phyloP scores from a whole-genome alignment of 345 rosid genomes.

The Combretum micranthum region DNA sequence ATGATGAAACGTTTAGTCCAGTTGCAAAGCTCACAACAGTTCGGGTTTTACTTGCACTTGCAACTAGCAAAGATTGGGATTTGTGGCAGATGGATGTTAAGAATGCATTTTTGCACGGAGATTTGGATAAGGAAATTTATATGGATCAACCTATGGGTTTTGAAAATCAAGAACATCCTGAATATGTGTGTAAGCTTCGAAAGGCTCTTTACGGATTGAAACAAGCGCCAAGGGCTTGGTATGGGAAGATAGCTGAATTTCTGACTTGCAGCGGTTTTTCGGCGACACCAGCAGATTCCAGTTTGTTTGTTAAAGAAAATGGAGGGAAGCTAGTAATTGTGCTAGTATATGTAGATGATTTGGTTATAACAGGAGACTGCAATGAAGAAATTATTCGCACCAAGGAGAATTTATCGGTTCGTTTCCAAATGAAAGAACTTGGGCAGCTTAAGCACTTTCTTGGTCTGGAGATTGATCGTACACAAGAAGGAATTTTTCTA shows the following conservation, averaged over 20 bases:
- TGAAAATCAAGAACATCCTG: too few relatives aligned
- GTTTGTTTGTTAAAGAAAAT: not conserved
- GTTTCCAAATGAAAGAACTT: not conserved
- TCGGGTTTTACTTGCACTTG: not conserved
- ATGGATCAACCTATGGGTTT: too few relatives aligned
- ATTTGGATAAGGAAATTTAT: too few relatives aligned
- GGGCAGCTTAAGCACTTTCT: not conserved
- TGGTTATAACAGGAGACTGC: not conserved
- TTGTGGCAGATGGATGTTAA: too few relatives aligned
- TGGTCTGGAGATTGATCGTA: not conserved
- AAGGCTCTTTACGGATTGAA: too few relatives aligned
- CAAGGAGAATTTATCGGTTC: not conserved
- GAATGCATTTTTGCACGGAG: too few relatives aligned
- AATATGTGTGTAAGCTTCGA: too few relatives aligned
- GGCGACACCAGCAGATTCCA: not conserved
- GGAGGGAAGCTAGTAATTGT: not conserved
- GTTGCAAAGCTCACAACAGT: not conserved
- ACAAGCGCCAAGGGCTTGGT: not conserved
- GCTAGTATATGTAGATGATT: not conserved
- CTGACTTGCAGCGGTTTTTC: not conserved
- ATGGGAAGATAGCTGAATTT: not conserved
- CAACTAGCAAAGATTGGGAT: slow-evolving; percentile 4
- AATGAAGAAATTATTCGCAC: not conserved
- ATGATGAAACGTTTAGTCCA: not conserved
- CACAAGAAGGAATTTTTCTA: not conserved